These are phyloP conservation scores for Pseudogymnoascus sp. DNA, from an alignment of 2,329 filamentous ascomycete species.

Conservation along the genomic window DNA sequence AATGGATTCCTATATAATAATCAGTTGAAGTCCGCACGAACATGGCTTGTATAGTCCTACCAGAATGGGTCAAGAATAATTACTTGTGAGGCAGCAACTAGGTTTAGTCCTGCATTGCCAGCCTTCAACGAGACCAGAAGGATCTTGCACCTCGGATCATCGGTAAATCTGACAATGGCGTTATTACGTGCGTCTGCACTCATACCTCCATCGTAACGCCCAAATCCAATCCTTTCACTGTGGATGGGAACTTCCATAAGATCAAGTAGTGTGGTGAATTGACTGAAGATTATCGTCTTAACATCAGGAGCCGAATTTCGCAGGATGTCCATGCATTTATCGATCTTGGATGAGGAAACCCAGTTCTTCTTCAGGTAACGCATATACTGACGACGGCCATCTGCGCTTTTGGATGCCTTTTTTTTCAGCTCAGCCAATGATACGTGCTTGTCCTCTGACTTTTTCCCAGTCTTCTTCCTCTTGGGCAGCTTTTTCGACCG, in stretches of 20 bases:
- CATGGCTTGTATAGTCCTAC: constrained; percentile 27
- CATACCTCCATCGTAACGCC: constrained; percentile 74
- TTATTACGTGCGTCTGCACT: constrained; percentile 56
- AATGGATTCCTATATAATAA: constrained; percentile 56
- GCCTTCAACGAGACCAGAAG: constrained; percentile 76
- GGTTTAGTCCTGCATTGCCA: constrained; percentile 78
- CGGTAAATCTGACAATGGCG: constrained; percentile 58
- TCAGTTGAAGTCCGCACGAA: background rate
- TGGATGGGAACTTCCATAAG: constrained; percentile 66
- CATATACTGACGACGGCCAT: constrained; percentile 63
- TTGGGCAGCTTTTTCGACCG: constrained; percentile 15
- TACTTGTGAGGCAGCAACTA: constrained; percentile 74
- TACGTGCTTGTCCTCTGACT: constrained; percentile 29
- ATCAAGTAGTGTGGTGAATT: constrained; percentile 74
- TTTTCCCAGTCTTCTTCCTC: constrained; percentile 23
- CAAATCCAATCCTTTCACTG: constrained; percentile 42
- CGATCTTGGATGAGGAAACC: constrained; percentile 63
- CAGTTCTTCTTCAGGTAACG: constrained; percentile 65
- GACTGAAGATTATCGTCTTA: constrained; percentile 76
- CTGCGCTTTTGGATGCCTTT: constrained; percentile 54
- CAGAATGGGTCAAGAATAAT: constrained; percentile 91
- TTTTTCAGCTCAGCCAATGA: constrained; percentile 61
- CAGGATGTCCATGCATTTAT: constrained; percentile 18
- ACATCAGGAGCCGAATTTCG: constrained; percentile 42
- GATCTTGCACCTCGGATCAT: constrained; percentile 52